Evolutionary conservation across 2,329 filamentous ascomycete genomes (phyloP).

Genomic region (Arthrobotrys sphaeroides): DNA sequence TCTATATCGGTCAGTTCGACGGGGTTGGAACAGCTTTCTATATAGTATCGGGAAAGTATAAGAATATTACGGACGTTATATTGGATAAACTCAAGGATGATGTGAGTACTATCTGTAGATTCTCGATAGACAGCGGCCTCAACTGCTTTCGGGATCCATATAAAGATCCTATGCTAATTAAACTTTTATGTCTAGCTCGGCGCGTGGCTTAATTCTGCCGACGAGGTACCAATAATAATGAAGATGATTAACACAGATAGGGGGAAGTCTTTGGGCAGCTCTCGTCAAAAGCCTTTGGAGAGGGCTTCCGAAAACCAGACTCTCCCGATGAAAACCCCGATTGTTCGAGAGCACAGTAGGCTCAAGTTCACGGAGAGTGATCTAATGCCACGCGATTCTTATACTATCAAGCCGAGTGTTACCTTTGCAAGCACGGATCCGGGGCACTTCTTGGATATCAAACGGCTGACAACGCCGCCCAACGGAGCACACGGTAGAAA

Average conservation of each 20-base stretch:
- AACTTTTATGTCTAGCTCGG: background rate
- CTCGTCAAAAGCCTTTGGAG: too few species aligned
- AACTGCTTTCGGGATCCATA: background rate
- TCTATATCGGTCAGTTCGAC: background rate
- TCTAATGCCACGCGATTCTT: too few species aligned
- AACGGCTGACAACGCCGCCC: background rate
- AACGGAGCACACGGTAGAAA: background rate
- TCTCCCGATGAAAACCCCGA: too few species aligned
- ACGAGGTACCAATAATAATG: background rate
- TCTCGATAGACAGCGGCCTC: background rate
- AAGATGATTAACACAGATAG: background rate
- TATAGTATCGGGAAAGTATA: background rate
- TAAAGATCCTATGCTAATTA: background rate
- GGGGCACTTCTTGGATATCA: background rate
- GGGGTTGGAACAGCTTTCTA: constrained; percentile 2
- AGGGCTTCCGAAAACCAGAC: too few species aligned
- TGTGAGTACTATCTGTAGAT: background rate
- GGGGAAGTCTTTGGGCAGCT: too few species aligned
- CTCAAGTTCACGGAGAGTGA: too few species aligned
- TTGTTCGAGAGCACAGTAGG: too few species aligned
- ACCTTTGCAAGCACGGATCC: too few species aligned
- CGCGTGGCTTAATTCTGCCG: background rate
- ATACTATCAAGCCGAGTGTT: too few species aligned
- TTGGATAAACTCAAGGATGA: background rate
- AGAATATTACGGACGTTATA: background rate